Evolutionary conservation across 2,329 filamentous ascomycete species (phyloP).

Genomic region (Calcarisporium arbuscula): DNA sequence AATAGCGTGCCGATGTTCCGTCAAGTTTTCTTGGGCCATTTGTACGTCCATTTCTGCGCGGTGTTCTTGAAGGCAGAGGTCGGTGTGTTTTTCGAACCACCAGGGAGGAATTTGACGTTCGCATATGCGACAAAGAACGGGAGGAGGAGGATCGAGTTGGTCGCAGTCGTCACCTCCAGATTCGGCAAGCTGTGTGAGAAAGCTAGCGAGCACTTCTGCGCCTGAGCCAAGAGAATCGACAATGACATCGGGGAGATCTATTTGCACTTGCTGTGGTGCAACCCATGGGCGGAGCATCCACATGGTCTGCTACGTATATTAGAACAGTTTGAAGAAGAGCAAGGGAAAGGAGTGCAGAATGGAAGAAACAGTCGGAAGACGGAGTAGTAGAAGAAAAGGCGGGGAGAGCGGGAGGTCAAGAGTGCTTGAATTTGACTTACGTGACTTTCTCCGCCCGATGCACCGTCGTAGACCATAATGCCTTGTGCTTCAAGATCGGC

Average conservation of each 20-base stretch:
- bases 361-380: background rate
- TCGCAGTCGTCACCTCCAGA: conserved; percentile 68
- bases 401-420: background rate
- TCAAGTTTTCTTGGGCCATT: conserved; percentile 84
- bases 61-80: conserved; percentile 92
- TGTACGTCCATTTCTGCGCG: conserved; percentile 97
- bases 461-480: conserved; percentile 93
- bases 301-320: conserved; percentile 66
- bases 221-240: conserved; percentile 92
- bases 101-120: conserved; percentile 95
- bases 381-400: background rate
- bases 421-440: conserved; percentile 47
- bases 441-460: conserved; percentile 82
- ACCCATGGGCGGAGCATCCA: conserved; percentile 98
- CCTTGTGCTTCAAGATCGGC: conserved; percentile 91
- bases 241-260: conserved; percentile 82
- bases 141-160: conserved; percentile 75
- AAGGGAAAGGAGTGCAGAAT: too few species aligned
- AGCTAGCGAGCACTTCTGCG: conserved; percentile 88
- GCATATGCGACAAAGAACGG: conserved; percentile 92
- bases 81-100: conserved; percentile 99
- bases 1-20: conserved; percentile 88
- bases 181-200: conserved; percentile 85
- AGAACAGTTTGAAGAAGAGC: background rate
- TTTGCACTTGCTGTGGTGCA: conserved; percentile 84